A percentile compares a stretch with the other conserved stretches of the same genome.
Evolutionary conservation across 2,329 filamentous ascomycete species (phyloP).

Genomic region (Erysiphe neolycopersici): DNA sequence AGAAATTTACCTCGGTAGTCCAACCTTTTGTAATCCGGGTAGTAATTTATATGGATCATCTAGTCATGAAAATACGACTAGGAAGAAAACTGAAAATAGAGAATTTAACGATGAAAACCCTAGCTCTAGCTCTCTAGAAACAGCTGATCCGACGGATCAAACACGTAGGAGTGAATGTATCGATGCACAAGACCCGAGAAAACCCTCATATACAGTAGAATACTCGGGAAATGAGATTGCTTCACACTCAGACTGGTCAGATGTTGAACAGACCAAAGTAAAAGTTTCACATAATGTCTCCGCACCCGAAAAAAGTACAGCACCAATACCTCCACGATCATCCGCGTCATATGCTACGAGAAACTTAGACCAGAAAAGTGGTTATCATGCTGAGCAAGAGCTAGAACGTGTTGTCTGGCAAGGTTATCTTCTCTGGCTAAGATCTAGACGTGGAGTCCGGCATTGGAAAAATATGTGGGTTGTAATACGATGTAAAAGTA

Average conservation of each 20-base stretch:
- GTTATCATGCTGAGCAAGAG: conserved; percentile 28
- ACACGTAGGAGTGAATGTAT: conserved; percentile 7
- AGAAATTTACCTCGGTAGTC: conserved; percentile 49
- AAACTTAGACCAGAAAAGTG: conserved; percentile 37
- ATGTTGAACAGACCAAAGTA: conserved; percentile 20
- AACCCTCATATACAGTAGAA: conserved; percentile 34
- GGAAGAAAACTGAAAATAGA: conserved; percentile 6
- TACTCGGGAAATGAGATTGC: conserved; percentile 44
- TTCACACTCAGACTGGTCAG: conserved; percentile 72
- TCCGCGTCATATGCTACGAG: conserved; percentile 18
- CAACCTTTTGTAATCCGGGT: conserved; percentile 18
- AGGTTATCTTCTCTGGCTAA: conserved; percentile 65
- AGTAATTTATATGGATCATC: conserved; percentile 5
- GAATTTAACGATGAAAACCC: conserved; percentile 12
- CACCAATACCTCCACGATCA: conserved; percentile 11
- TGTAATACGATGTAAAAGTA: conserved; percentile 58
- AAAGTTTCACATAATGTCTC: conserved; percentile 10
- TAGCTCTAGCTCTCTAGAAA: conserved; percentile 32
- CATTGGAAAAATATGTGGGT: conserved; percentile 94
- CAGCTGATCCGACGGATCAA: conserved; percentile 15
- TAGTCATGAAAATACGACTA: conserved; percentile 7
- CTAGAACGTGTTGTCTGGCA: conserved; percentile 84
- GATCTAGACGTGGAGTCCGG: conserved; percentile 55
- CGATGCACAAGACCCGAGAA: conserved; percentile 13
- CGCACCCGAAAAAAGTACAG: conserved; percentile 9